Evolutionary conservation across 768 basidiomycete species (phyloP).

Genomic region (Boletales sp.): DNA sequence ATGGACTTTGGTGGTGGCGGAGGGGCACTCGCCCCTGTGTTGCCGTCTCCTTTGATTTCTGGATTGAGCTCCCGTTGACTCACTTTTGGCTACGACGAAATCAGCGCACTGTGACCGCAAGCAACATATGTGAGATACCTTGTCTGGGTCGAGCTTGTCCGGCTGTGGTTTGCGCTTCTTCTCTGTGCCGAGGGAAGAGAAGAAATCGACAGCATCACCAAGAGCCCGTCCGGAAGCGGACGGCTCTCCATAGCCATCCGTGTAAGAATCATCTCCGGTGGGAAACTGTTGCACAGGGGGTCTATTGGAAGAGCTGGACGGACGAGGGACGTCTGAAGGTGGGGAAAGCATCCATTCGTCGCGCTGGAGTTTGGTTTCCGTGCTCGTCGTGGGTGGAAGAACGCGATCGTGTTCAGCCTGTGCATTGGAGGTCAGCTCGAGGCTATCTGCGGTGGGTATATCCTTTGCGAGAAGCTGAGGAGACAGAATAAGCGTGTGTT

Average conservation of each 20-base stretch:
- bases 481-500: constrained; percentile 5
- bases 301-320: constrained; percentile 27
- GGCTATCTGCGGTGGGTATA: constrained; percentile 72
- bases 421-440: constrained; percentile 65
- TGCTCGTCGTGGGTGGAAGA: constrained; percentile 42
- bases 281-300: constrained; percentile 27
- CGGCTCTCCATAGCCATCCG: constrained; percentile 62
- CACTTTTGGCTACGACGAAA: constrained; percentile 48
- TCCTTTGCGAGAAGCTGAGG: constrained; percentile 60
- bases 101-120: constrained; percentile 3
- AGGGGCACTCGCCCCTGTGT: constrained; percentile 36
- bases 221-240: constrained; percentile 43
- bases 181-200: constrained; percentile 82
- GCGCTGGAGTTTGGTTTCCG: constrained; percentile 54
- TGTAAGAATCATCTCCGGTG: constrained; percentile 47
- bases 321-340: constrained; percentile 20
- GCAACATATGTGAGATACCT: constrained; percentile 39
- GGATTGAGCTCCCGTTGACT: constrained; percentile 62
- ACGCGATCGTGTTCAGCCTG: constrained; percentile 40
- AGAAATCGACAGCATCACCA: constrained; percentile 77
- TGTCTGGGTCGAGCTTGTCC: constrained; percentile 65
- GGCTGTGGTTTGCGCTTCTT: constrained; percentile 60
- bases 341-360: constrained; percentile 90
- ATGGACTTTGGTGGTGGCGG: constrained; percentile 43
- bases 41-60: constrained; percentile 45